Evolutionary conservation across 2,329 filamentous ascomycete species (phyloP).

Genomic region (Alternaria triticina): DNA sequence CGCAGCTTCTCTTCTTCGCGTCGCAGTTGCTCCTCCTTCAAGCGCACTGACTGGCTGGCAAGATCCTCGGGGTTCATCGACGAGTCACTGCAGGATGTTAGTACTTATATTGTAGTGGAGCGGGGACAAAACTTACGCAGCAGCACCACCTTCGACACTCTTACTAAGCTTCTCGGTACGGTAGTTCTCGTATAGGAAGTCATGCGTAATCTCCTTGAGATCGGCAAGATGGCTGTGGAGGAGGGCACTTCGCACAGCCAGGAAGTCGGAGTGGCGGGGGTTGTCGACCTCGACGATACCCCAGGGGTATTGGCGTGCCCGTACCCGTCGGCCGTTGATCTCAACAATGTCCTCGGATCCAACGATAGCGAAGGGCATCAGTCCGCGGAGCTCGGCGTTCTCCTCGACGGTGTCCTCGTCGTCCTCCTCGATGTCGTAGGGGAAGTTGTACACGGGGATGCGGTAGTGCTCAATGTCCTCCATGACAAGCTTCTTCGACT

Average conservation of each 20-base stretch:
- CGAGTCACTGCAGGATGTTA: slow-evolving; percentile 63
- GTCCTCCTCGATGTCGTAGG: slow-evolving; percentile 99
- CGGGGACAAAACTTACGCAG: slow-evolving; percentile 70
- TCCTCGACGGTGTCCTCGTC: slow-evolving; percentile 99
- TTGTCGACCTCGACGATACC: slow-evolving; percentile 99
- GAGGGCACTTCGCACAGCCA: slow-evolving; percentile 94
- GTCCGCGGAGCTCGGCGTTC: slow-evolving; percentile 93
- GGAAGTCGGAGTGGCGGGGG: slow-evolving; percentile 97
- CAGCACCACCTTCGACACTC: slow-evolving; percentile 90
- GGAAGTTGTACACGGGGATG: slow-evolving; percentile 99
- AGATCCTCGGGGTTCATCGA: slow-evolving; percentile 98
- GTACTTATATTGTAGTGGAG: slow-evolving; percentile 1
- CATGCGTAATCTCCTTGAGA: slow-evolving; percentile 98
- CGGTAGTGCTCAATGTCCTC: slow-evolving; percentile 99
- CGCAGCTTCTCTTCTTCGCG: slow-evolving; percentile 99
- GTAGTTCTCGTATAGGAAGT: slow-evolving; percentile 99
- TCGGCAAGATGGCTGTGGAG: slow-evolving; percentile 98
- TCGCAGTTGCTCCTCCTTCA: slow-evolving; percentile 99
- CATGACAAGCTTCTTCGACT: slow-evolving; percentile 99
- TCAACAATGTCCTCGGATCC: slow-evolving; percentile 95
- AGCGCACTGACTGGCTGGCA: slow-evolving; percentile 93
- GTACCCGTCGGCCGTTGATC: slow-evolving; percentile 88
- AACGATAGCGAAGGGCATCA: slow-evolving; percentile 99
- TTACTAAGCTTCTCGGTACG: slow-evolving; percentile 99
- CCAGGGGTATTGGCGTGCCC: slow-evolving; percentile 98